Conservation (phyloP, 106 monocot genomes). For the Platanthera guangdongensis region DNA sequence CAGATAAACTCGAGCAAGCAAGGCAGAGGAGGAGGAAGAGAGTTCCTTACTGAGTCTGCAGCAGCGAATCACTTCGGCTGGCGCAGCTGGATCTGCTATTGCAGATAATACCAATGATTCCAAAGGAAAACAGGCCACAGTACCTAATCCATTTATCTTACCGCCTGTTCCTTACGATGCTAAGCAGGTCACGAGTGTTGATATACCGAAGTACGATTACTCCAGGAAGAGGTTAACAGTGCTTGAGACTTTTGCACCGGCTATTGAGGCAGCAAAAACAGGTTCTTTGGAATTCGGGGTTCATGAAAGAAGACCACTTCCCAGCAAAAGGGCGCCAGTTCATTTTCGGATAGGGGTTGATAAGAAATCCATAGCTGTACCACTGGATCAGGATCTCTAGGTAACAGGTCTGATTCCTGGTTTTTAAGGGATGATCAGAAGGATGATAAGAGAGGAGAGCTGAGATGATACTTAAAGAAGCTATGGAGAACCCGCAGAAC, state of each 20-base stretch:
- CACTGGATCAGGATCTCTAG: slow-evolving; percentile 18
- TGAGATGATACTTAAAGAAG: slow-evolving; percentile 76
- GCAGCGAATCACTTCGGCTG: slow-evolving; percentile 33
- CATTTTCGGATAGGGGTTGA: slow-evolving; percentile 65
- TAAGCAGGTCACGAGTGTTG: slow-evolving; percentile 43
- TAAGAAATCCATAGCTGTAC: slow-evolving; percentile 46
- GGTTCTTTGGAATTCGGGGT: slow-evolving; percentile 23
- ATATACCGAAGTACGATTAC: slow-evolving; percentile 13
- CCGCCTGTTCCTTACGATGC: slow-evolving; percentile 56
- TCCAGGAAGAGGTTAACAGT: slow-evolving; percentile 34
- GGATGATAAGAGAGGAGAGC: slow-evolving; percentile 91
- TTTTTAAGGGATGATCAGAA: slow-evolving; percentile 72
- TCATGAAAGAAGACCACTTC: slow-evolving; percentile 24
- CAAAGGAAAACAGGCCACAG: slow-evolving; percentile 47
- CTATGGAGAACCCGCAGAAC: slow-evolving; percentile 91
- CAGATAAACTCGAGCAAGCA: slow-evolving; percentile 56
- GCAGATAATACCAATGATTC: slow-evolving; percentile 6
- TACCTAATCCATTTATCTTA: slow-evolving; percentile 55
- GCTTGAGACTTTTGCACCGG: slow-evolving; percentile 66
- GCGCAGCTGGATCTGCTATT: slow-evolving; percentile 14
- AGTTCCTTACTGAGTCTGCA: slow-evolving; percentile 76
- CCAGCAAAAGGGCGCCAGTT: slow-evolving; percentile 44
- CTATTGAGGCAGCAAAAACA: slow-evolving; percentile 49
- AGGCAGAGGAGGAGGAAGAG: slow-evolving; percentile 76
- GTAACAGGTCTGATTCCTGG: slow-evolving; percentile 28